These are phyloP conservation scores for Mesembryanthemum crystallinum DNA, from an alignment of 148 eudicot species.

Conservation along the genomic window DNA sequence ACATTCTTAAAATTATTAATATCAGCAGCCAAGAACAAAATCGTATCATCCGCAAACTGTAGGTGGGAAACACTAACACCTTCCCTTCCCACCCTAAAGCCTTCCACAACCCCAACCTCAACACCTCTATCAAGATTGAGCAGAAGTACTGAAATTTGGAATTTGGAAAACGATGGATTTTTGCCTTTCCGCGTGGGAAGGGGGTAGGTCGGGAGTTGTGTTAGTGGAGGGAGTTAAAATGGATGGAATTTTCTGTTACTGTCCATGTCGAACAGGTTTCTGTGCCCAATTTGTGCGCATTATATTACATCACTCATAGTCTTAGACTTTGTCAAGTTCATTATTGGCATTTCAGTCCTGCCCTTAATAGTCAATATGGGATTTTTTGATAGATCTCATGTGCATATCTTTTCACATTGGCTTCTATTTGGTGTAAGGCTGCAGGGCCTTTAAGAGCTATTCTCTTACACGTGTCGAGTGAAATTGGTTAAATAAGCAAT, in stretches of 20 bases:
- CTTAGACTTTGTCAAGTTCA: neutral
- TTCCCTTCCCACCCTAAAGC: too few relatives aligned
- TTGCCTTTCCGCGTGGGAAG: neutral
- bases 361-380: neutral
- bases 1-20: too few relatives aligned
- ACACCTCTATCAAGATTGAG: conserved; percentile 1
- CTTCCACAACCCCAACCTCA: too few relatives aligned
- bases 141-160: neutral
- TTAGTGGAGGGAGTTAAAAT: neutral
- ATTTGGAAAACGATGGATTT: neutral
- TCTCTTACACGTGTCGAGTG: too few relatives aligned
- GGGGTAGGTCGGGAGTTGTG: too few relatives aligned
- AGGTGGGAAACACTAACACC: too few relatives aligned
- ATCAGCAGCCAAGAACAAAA: too few relatives aligned
- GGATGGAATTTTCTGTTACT: neutral
- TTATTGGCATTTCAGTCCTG: neutral
- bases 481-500: too few relatives aligned
- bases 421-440: too few relatives aligned
- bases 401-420: neutral
- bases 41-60: too few relatives aligned
- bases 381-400: neutral
- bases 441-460: too few relatives aligned
- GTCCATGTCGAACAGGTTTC: neutral
- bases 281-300: neutral
- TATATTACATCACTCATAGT: neutral